A percentile compares a stretch with the other conserved stretches of the same genome.
phyloP scores from a whole-genome alignment of 2,329 filamentous ascomycete species.

The Aaosphaeria arxii region DNA sequence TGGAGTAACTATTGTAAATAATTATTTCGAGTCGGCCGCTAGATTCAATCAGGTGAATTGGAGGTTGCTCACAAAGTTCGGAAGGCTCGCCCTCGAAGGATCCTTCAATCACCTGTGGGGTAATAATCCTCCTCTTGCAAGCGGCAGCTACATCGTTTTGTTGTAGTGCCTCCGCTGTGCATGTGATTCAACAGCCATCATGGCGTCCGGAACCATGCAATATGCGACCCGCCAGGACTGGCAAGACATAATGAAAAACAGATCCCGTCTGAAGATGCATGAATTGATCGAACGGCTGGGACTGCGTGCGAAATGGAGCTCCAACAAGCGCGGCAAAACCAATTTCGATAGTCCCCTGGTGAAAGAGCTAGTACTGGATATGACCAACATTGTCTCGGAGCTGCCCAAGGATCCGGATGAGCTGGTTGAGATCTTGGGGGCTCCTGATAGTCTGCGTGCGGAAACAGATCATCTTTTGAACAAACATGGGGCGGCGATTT shows the following conservation, averaged over 20 bases:
- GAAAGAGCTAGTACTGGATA: slow-evolving; percentile 31
- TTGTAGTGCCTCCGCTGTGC: no score
- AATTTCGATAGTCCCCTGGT: slow-evolving; percentile 35
- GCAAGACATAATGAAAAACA: slow-evolving; percentile 37
- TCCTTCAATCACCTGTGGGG: no score
- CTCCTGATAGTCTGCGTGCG: slow-evolving; percentile 24
- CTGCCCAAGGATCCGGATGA: slow-evolving; percentile 34
- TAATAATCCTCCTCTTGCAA: no score
- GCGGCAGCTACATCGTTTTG: no score
- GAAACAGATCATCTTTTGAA: slow-evolving; percentile 28
- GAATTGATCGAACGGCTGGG: slow-evolving; percentile 35
- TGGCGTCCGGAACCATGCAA: slow-evolving; percentile 6
- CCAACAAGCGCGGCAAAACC: slow-evolving; percentile 36
- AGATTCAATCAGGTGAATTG: no score
- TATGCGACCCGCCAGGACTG: slow-evolving; percentile 34
- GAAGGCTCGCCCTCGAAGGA: no score
- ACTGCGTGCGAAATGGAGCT: slow-evolving; percentile 34
- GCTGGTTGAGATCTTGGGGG: slow-evolving; percentile 23
- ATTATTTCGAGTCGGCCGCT: no score
- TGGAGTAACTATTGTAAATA: no score
- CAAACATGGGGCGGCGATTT: slow-evolving; percentile 31
- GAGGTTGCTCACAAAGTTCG: no score
- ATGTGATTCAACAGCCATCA: neutral
- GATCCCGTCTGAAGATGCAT: slow-evolving; percentile 34
- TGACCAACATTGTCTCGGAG: slow-evolving; percentile 28